These are phyloP conservation scores for Croton laevigatus DNA, from an alignment of 441 rosid species.

Conservation along the genomic window DNA sequence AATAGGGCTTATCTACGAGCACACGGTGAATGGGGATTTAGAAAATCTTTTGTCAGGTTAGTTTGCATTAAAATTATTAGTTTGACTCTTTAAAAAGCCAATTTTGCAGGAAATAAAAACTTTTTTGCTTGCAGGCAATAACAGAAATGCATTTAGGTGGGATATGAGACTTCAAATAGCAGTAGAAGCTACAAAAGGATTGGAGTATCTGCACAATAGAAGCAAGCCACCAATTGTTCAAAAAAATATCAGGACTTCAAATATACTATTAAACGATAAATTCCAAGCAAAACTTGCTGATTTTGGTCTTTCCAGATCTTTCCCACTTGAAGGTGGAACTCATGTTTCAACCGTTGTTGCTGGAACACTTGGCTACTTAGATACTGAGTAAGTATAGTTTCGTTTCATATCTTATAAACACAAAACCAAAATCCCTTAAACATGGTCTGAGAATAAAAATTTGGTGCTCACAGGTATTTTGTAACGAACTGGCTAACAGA, in stretches of 20 bases:
- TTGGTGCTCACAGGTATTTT: conserved; percentile 5
- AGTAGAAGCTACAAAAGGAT: conserved; percentile 45
- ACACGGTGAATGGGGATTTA: conserved; percentile 53
- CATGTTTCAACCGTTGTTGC: conserved; percentile 28
- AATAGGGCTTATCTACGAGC: conserved; percentile 50
- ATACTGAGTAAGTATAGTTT: conserved; percentile 36
- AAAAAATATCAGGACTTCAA: conserved; percentile 41
- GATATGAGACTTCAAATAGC: conserved; percentile 40
- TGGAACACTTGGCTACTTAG: conserved; percentile 45
- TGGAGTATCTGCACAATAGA: conserved; percentile 40
- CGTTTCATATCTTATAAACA: neutral
- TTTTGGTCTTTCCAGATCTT: conserved; percentile 38
- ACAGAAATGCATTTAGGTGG: conserved; percentile 27
- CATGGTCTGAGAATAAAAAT: neutral
- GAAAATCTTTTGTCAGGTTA: conserved; percentile 44
- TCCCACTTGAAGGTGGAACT: conserved; percentile 23
- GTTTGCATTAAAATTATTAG: too few species aligned
- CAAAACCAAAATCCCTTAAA: neutral
- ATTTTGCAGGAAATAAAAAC: neutral
- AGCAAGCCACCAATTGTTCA: conserved; percentile 42
- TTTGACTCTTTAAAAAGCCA: neutral
- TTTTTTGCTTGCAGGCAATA: neutral
- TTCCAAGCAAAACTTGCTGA: conserved; percentile 42
- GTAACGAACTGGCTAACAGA: conserved; percentile 19
- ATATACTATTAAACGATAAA: conserved; percentile 36